Base-by-base conservation (phyloP, 371 early-diverging fungal species). In the Rhizopus microsporus region DNA sequence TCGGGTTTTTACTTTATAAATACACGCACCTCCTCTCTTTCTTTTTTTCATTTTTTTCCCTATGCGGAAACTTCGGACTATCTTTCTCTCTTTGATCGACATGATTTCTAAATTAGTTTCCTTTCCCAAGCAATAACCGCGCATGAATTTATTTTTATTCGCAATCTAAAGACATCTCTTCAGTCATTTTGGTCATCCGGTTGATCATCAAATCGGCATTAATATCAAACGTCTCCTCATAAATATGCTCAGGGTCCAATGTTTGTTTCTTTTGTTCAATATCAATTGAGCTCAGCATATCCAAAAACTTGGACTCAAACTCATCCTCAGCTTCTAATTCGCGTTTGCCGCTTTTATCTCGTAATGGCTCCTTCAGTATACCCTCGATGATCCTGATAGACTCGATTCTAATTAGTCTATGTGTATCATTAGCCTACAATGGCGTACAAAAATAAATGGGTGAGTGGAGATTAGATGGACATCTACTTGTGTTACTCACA, bases 211-310 rank as follows among this genome's bases (percentile, higher is more conserved):
- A 68, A 15, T 56, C 60, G 3, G 71, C 63, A 64, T 70, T 66
- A 44, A 75, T 70, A 44, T 68, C 76, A 46, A 75, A 64, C 9
- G 74, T 69, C 56, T 77, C 77, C 54, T 71, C 65, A 45, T 71
- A 77, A 4, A 77, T 45, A 59, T 77, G 74, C 37, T 76, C 77
- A 0, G 77, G 77, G 54, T 67, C 58, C 3, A 64, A 52, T 7
- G 69, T 67, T 17, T 65, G 58, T 39, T 57, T 51, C 16, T 67
- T 50, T 13, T 51, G 39, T 10, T 42, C 52, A 23, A 73, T 8
- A 51, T 77, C 64, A 4, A 71, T 43, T 3, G 17, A 43, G 4
- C 17, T 34, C 15, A 74, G 50, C 23, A 16, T 17, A 42, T 62
- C 34, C 51, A 77, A 32, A 39, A 73, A 69, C 2, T 55, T 32